phyloP scores from a whole-genome alignment of 306 rosid genomes.

The Inga laurina region DNA sequence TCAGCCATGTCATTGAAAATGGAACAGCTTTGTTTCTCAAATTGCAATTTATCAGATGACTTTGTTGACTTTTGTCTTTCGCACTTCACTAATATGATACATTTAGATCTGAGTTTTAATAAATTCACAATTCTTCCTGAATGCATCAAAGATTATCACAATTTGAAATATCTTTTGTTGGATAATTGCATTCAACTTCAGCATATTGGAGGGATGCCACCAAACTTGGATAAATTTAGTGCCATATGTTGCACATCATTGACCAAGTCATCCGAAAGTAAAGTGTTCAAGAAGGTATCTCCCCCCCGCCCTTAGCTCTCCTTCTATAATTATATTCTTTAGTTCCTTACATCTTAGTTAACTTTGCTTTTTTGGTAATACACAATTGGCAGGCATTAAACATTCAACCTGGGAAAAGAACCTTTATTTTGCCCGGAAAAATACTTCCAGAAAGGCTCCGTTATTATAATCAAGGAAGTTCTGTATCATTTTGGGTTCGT shows the following conservation, averaged over 20 bases:
- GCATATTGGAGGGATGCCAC: slow-evolving; percentile 2
- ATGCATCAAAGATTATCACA: too few relatives aligned
- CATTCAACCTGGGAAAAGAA: too few relatives aligned
- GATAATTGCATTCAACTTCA: not conserved
- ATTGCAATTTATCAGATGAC: too few relatives aligned
- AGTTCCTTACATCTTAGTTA: not conserved
- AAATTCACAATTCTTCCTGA: too few relatives aligned
- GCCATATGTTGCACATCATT: not conserved
- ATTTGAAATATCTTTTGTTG: not conserved
- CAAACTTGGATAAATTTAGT: not conserved
- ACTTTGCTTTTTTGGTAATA: not conserved
- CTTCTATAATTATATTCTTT: not conserved
- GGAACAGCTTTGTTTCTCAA: not conserved
- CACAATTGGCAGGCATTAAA: not conserved
- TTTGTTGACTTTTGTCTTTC: too few relatives aligned
- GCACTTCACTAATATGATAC: too few relatives aligned
- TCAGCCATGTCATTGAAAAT: not conserved
- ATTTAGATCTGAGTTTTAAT: too few relatives aligned
- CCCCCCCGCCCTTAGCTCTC: not conserved
- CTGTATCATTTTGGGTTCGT: not conserved
- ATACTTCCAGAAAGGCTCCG: not conserved
- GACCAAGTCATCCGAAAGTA: not conserved
- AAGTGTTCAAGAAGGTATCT: not conserved
- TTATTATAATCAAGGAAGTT: not conserved
- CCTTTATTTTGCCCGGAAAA: not conserved